A percentile compares a stretch with the other conserved stretches of the same genome.
phyloP scores from a whole-genome alignment of 1,284 basidiomycete species.

The Ceratobasidium sp. region DNA sequence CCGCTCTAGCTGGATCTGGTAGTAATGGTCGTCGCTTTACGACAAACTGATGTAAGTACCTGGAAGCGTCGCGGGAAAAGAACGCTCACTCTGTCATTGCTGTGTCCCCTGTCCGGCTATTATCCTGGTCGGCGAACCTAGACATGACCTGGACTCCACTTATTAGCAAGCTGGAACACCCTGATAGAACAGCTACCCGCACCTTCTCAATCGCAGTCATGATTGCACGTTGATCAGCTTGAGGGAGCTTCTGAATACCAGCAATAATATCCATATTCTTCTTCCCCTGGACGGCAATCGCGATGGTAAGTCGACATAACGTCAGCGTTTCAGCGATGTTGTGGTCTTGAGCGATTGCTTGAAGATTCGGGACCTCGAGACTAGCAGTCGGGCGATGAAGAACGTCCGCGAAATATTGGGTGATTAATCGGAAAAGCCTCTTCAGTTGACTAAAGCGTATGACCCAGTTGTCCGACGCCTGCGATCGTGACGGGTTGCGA shows the following conservation, averaged over 20 bases:
- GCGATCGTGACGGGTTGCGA: slow-evolving; percentile 66
- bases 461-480: slow-evolving; percentile 87
- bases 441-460: slow-evolving; percentile 86
- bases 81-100: slow-evolving; percentile 78
- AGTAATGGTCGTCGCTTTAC: slow-evolving; percentile 83
- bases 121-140: slow-evolving; percentile 64
- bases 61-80: slow-evolving; percentile 2
- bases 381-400: slow-evolving; percentile 76
- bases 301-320: slow-evolving; percentile 87
- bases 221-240: slow-evolving; percentile 81
- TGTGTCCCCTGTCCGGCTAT: slow-evolving; percentile 57
- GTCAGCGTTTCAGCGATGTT: slow-evolving; percentile 73
- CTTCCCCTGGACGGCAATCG: slow-evolving; percentile 92
- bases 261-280: slow-evolving; percentile 84
- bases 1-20: slow-evolving; percentile 81
- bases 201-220: slow-evolving; percentile 91
- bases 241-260: slow-evolving; percentile 81
- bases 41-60: neutral
- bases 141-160: slow-evolving; percentile 70
- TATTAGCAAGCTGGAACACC: slow-evolving; percentile 8
- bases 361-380: slow-evolving; percentile 82
- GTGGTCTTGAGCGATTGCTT: slow-evolving; percentile 81
- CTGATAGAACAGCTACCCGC: slow-evolving; percentile 48
- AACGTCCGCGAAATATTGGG: slow-evolving; percentile 85
- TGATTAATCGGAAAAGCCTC: slow-evolving; percentile 85